These are phyloP conservation scores for Fragosphaeria purpurea DNA, from an alignment of 2,329 filamentous ascomycete species.

Conservation along the genomic window DNA sequence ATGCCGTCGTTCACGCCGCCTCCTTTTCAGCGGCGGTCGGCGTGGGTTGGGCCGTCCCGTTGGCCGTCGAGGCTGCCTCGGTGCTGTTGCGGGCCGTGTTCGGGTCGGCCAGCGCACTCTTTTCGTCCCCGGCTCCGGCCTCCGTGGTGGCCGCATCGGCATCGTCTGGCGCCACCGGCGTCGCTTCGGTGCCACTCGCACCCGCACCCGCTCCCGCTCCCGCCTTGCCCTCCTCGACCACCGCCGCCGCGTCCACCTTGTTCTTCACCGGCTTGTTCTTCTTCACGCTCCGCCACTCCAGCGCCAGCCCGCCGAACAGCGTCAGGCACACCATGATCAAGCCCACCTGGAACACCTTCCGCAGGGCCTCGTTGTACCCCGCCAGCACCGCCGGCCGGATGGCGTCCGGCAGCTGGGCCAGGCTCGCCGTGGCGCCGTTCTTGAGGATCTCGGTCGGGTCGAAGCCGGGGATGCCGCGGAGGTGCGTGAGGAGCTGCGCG, in stretches of 20 bases:
- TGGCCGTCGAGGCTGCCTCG: too few species aligned
- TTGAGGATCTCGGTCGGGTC: constrained; percentile 11
- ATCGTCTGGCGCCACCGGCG: too few species aligned
- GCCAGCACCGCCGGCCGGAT: constrained; percentile 9
- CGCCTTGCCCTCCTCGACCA: constrained; percentile 1
- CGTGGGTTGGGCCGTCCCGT: too few species aligned
- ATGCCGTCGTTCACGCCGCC: too few species aligned
- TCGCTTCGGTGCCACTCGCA: neutral
- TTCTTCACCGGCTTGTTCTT: constrained; percentile 16
- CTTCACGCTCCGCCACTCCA: constrained; percentile 50
- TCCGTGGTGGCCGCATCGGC: too few species aligned
- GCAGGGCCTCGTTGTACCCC: constrained; percentile 53
- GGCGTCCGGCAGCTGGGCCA: constrained; percentile 14
- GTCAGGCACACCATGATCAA: constrained; percentile 43
- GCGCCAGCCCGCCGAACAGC: constrained; percentile 41
- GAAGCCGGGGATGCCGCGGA: constrained; percentile 22
- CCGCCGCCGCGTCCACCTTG: constrained; percentile 11
- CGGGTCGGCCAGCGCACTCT: too few species aligned
- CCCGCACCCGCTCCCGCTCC: neutral
- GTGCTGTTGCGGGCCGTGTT: too few species aligned
- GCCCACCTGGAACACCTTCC: constrained; percentile 49
- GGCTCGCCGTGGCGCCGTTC: constrained; percentile 14
- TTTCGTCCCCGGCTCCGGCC: too few species aligned
- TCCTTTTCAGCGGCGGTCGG: too few species aligned
- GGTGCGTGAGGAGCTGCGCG: constrained; percentile 26